phyloP scores from a whole-genome alignment of 768 basidiomycete species.

The Neoboletus brunneissimus region DNA sequence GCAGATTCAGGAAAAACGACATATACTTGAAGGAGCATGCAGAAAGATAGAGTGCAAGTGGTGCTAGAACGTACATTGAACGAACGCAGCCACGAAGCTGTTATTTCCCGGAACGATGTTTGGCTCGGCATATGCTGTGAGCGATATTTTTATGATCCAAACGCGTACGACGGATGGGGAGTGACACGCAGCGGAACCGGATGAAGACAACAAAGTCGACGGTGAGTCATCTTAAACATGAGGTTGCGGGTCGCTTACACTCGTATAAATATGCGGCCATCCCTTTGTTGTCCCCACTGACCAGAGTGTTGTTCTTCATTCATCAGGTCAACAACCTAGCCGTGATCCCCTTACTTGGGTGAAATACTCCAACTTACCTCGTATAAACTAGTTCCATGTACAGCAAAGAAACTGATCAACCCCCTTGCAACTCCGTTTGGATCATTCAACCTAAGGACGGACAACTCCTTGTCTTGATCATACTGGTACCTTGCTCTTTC shows the following conservation, averaged over 20 bases:
- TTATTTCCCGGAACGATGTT: slow-evolving; percentile 62
- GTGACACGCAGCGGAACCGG: background rate
- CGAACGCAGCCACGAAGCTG: slow-evolving; percentile 72
- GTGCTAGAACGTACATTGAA: slow-evolving; percentile 53
- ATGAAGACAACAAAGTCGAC: too few species aligned
- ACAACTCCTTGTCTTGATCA: slow-evolving; percentile 75
- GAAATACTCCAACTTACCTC: slow-evolving; percentile 39
- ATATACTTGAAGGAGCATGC: background rate
- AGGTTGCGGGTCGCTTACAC: slow-evolving; percentile 37
- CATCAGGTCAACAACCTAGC: background rate
- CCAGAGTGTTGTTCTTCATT: slow-evolving; percentile 72
- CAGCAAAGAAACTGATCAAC: slow-evolving; percentile 71
- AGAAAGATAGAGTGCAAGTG: background rate
- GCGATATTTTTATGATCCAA: background rate
- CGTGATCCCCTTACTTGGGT: background rate
- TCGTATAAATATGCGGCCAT: slow-evolving; percentile 83
- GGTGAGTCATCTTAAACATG: background rate
- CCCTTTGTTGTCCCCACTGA: slow-evolving; percentile 81
- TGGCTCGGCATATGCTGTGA: slow-evolving; percentile 60
- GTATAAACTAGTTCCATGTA: slow-evolving; percentile 80
- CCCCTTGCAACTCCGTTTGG: slow-evolving; percentile 55
- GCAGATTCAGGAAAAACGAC: background rate
- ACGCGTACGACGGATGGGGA: background rate
- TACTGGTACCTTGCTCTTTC: slow-evolving; percentile 66
- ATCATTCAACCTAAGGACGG: slow-evolving; percentile 65